Percentiles rank a stretch among this genome's conserved stretches.
These are phyloP conservation scores for Xylariaceae sp. DNA, from an alignment of 2,329 filamentous ascomycete species.

Conservation along the genomic window DNA sequence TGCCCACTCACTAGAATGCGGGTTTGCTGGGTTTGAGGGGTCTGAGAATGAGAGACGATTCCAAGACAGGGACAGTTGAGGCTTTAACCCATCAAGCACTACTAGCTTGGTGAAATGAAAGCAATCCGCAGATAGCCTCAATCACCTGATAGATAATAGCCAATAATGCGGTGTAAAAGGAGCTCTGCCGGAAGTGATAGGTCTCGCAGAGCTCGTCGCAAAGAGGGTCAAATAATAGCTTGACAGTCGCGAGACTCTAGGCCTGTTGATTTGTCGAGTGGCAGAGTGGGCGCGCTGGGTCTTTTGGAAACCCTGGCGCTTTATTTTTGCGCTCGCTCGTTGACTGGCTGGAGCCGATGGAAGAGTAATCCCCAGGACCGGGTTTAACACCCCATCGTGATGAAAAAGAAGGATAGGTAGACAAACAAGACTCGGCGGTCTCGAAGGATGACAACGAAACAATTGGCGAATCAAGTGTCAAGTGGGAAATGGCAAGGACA, in stretches of 20 bases:
- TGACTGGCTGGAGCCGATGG: conserved; percentile 31
- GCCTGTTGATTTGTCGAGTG: conserved; percentile 48
- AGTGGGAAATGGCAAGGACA: not conserved
- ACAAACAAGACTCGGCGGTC: conserved; percentile 9
- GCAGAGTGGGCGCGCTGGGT: conserved; percentile 22
- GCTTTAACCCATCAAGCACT: conserved; percentile 31
- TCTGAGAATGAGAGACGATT: conserved; percentile 16
- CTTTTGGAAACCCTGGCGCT: conserved; percentile 15
- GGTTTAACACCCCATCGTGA: conserved; percentile 23
- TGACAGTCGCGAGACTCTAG: conserved; percentile 36
- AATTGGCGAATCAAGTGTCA: not conserved
- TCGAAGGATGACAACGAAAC: conserved; percentile 6
- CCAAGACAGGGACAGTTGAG: conserved; percentile 13
- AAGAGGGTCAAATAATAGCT: conserved; percentile 34
- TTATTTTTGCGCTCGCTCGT: conserved; percentile 29
- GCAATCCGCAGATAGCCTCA: conserved; percentile 39
- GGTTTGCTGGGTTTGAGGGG: conserved; percentile 20
- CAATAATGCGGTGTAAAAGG: conserved; percentile 43
- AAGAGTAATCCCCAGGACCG: conserved; percentile 17
- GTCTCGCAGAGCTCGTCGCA: conserved; percentile 37
- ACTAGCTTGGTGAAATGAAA: conserved; percentile 30
- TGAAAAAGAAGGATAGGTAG: conserved; percentile 8
- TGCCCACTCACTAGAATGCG: conserved; percentile 25
- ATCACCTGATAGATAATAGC: conserved; percentile 49
- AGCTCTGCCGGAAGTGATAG: conserved; percentile 48